A percentile compares a stretch with the other conserved stretches of the same genome.
These are phyloP conservation scores for Eimeria acervulina DNA, from an alignment of 169 alveolate species.

Conservation along the genomic window DNA sequence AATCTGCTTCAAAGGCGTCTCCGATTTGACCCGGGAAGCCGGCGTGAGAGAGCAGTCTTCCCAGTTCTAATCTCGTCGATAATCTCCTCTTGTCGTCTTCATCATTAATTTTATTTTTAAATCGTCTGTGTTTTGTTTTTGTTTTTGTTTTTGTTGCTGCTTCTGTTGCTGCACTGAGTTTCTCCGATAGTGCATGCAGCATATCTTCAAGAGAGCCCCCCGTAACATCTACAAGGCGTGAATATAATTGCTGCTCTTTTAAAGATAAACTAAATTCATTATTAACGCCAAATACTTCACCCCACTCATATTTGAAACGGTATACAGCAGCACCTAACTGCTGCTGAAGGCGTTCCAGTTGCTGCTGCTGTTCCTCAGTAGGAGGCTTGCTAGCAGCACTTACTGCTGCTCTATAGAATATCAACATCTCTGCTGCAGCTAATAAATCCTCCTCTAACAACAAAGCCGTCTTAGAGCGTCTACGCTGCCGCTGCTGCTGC, in stretches of 20 bases:
- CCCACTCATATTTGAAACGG: constrained; percentile 1
- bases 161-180: neutral
- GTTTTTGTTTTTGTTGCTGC: neutral
- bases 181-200: too few relatives aligned
- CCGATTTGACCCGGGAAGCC: neutral
- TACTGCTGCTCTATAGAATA: neutral
- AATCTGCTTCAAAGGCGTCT: neutral
- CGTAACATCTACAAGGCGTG: neutral
- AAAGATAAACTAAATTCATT: neutral
- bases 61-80: neutral
- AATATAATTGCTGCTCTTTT: neutral
- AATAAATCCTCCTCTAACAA: constrained; percentile 27
- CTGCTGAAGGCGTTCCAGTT: neutral
- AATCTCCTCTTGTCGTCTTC: neutral
- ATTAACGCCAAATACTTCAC: neutral
- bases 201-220: neutral
- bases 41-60: neutral
- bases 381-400: neutral
- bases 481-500: neutral
- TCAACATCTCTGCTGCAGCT: constrained; percentile 23
- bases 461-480: neutral
- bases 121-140: neutral
- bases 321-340: neutral
- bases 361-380: neutral
- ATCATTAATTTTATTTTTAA: neutral